Base-by-base conservation (phyloP, 345 rosid genomes). In the Euphorbia peplus region DNA sequence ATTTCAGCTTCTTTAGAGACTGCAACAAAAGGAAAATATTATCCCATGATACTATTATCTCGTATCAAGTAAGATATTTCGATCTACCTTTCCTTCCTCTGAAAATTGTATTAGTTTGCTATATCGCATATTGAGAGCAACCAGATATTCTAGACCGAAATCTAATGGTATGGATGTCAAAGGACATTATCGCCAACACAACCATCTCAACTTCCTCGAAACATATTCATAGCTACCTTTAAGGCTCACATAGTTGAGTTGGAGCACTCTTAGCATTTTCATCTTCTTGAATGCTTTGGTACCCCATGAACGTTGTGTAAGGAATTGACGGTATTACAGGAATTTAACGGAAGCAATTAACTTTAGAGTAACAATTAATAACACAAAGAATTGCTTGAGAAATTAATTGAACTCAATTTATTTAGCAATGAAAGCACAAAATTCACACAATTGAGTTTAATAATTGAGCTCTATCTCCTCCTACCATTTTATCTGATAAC, bases 211-310 rank as follows among this genome's bases (percentile, higher is more conserved):
- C 42, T 70, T 4, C 18, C 56, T 57, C 14, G 68, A 62, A 60
- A 67, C 0, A n/a, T 48, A 5, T 37, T 58, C 41, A 12, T 47
- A 56, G 53, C 24, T 25, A 14, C 59, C 67, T 19, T 16, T 47
- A 16, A 74, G 52, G 32, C 9, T 0, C 0, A 21, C 46, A 50
- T 22, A 2, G 5, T 46, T 37, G 50, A 70, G 47, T 50, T 29
- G 21, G 9, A 78, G 78, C 52, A 74, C 62, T 19, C 75, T 67
- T 9, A 78, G 35, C 47, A 18, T 70, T 13, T 2, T 51, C 70
- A 78, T 56, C 54, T 60, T 26, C 15, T 51, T 51, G 71, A 78
- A 70, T 61, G 73, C 52, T 48, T 75, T 16, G 28, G 37, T 28
- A 63, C 35, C 44, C 1, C 66, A 69, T 15, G 48, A 5, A 7